Percentiles rank a stretch among this genome's conserved stretches.
Conservation (phyloP, 2,329 filamentous ascomycete genomes). For the Botryotinia convoluta region DNA sequence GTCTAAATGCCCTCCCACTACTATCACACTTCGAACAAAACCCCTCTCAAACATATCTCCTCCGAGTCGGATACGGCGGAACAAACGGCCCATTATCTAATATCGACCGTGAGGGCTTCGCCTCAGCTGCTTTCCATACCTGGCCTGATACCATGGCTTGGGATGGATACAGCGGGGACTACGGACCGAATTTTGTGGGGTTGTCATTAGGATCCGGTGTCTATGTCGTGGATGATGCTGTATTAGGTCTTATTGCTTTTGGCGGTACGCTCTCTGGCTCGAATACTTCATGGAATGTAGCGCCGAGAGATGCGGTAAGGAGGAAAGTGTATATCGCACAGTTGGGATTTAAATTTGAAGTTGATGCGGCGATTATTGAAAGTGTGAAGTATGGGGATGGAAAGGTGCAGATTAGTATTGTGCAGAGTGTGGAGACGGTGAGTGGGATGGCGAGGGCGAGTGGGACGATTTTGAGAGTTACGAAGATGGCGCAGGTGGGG, state of each 20-base stretch:
- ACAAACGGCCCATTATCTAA: slow-evolving; percentile 53
- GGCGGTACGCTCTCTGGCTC: slow-evolving; percentile 44
- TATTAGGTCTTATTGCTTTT: slow-evolving; percentile 49
- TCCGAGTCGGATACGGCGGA: slow-evolving; percentile 55
- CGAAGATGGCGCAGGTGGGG: slow-evolving; percentile 21
- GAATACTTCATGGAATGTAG: slow-evolving; percentile 36
- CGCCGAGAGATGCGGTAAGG: slow-evolving; percentile 47
- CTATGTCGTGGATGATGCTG: slow-evolving; percentile 47
- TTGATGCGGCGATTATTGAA: slow-evolving; percentile 46
- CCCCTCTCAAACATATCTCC: slow-evolving; percentile 47
- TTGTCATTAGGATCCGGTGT: slow-evolving; percentile 49
- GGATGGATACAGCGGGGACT: slow-evolving; percentile 57
- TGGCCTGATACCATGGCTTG: slow-evolving; percentile 55
- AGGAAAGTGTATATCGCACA: slow-evolving; percentile 49
- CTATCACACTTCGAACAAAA: slow-evolving; percentile 50
- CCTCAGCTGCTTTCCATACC: slow-evolving; percentile 55
- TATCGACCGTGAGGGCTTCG: slow-evolving; percentile 54
- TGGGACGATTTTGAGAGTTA: slow-evolving; percentile 22
- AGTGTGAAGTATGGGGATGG: slow-evolving; percentile 40
- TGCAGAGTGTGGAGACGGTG: slow-evolving; percentile 18
- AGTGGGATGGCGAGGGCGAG: not conserved
- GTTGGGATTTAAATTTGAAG: slow-evolving; percentile 42
- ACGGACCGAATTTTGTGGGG: slow-evolving; percentile 54
- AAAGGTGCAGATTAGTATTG: slow-evolving; percentile 14
- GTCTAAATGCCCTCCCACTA: slow-evolving; percentile 54